Base-by-base conservation (phyloP, 345 rosid species). In the Hibiscus tridactylites region DNA sequence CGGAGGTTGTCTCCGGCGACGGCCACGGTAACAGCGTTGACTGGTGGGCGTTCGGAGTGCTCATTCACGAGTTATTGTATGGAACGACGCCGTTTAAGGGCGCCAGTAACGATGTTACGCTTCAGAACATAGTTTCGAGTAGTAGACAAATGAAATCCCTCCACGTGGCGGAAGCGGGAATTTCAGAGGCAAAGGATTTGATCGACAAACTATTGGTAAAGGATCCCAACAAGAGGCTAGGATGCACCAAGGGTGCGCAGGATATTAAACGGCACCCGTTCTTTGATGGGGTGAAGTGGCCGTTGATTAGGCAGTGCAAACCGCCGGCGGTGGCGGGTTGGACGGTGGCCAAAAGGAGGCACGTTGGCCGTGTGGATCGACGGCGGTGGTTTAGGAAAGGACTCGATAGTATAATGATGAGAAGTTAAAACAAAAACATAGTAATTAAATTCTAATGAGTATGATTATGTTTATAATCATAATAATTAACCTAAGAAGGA, bases 41-140 rank as follows among this genome's bases (percentile, higher is more conserved):
- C 69, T 93, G 98, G 98, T 93, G 97, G 98, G 94, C 98, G 9
- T 85, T 91, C 26, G 98, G 98, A 75, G 79, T 91, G 46, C 76
- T 93, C 46, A 70, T 82, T 11, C 86, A 90, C 86, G 98, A 93
- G 83, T 53, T 93, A 64, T 2, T 85, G 50, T 79, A 85, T 33
- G 98, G 98, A 2, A 69, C 83, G 77, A 91, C 98, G 29, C 97
- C 97, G 81, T 93, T 93, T 44, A 88, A 87, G 5, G 98, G 97
- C 71, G 83, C 65, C 52, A 84, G 78, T 76, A 83, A 90, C 73
- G 92, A 90, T 58, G 80, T 85, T 61, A 93, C 97, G 1, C 90
- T 91, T 58, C 91, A 88, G 12, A 91, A 93, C 77, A 85, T 93
- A 70, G 81, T 79, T 53, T 74, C 82, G 21, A 82, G 59, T 58